Base-by-base conservation (phyloP, 352 stramenopile species). In the Pythium brachiatum region DNA sequence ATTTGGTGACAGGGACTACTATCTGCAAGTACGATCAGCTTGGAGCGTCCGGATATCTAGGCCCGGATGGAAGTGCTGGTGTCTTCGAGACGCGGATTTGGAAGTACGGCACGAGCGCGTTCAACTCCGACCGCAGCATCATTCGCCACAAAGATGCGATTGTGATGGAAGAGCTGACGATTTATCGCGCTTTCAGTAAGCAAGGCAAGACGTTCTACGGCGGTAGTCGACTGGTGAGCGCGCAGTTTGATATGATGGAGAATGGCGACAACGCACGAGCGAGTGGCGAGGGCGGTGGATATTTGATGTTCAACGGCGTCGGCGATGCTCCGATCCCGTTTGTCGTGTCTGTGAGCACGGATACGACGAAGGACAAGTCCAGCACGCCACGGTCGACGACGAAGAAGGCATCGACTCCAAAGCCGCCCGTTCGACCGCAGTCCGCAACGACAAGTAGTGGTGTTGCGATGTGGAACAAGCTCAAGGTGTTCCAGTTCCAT, bases 291-390 rank as follows among this genome's bases (percentile, higher is more conserved):
- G 81, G 83, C 27, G 83, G 86, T 21, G 86, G 86, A 0, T 95
- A 95, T 62, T 60, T 95, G 20, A 95, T 95, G 86, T 95, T 91
- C 47, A 92, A 95, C 38, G 86, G 86, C 47, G 73, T 95, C 23
- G 86, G 86, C 6, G 86, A 95, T 61, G 86, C 86, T 7, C 86
- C 86, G 0, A 86, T 95, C 43, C 82, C 81, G 9, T 89, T 95
- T 26, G 80, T 81, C 0, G 59, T 95, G 25, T 89, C 81, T 29
- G 85, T 90, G 27, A 77, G 83, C 13, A 76, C 77, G 12, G 71
- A 66, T 46, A 26, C 32, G 2, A 68, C 23, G 9, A 57, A 39
- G 15, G 60, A 68, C 2, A 52, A 34, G 20, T 15, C 29, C 1
- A 55, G 9, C 25, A 25, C 29, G 23, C 39, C 57, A 21, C 34